Conservation (phyloP, 2,329 filamentous ascomycete genomes). For the Aureobasidium pullulans region DNA sequence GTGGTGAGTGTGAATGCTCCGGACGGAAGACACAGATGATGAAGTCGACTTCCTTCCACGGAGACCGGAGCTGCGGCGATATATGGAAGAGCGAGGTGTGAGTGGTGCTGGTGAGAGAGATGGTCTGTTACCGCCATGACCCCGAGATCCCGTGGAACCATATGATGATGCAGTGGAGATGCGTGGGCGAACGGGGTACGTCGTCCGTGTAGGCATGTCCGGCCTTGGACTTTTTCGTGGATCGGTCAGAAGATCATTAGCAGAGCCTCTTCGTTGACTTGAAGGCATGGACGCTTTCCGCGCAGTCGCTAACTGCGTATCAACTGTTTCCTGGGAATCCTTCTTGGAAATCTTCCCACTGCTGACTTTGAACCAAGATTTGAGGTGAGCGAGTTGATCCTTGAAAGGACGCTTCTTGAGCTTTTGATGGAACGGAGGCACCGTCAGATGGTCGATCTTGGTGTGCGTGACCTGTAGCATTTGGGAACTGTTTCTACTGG, state of each 20-base stretch:
- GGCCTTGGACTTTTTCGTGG: constrained; percentile 23
- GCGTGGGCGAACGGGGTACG: constrained; percentile 34
- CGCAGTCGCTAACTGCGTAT: neutral
- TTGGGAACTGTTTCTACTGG: constrained; percentile 53
- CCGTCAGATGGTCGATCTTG: constrained; percentile 53
- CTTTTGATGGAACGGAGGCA: constrained; percentile 43
- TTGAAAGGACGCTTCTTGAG: constrained; percentile 57
- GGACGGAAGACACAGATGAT: constrained; percentile 86
- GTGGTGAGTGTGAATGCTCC: constrained; percentile 72
- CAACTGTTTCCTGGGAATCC: neutral
- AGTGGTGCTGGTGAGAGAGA: constrained; percentile 81
- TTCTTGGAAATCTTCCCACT: neutral
- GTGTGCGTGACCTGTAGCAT: constrained; percentile 77
- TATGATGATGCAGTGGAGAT: constrained; percentile 35
- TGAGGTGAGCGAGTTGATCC: constrained; percentile 59
- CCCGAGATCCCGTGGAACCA: constrained; percentile 29
- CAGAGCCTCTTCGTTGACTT: neutral
- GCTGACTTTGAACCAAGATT: constrained; percentile 62
- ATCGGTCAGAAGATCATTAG: neutral
- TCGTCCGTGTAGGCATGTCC: constrained; percentile 31
- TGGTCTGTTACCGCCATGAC: constrained; percentile 50
- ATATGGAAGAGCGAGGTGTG: constrained; percentile 71
- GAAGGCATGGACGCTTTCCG: neutral
- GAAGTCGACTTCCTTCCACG: constrained; percentile 92
- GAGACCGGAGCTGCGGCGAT: constrained; percentile 75